These are phyloP conservation scores for Pilaira anomala DNA, from an alignment of 192 early-diverging fungal species.

Conservation along the genomic window DNA sequence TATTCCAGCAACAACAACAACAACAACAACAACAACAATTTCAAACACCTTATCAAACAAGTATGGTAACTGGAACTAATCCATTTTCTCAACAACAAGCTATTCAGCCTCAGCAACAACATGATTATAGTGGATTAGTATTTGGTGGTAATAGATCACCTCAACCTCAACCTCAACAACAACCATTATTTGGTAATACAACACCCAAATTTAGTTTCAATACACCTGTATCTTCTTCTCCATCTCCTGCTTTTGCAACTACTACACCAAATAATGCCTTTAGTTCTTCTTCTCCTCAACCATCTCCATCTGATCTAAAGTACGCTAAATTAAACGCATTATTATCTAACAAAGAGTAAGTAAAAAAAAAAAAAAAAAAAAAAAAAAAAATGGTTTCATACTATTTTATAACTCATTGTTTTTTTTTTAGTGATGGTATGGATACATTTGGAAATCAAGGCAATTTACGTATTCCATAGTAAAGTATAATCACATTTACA, in stretches of 20 bases:
- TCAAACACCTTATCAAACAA: constrained; percentile 6
- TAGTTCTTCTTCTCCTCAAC: not conserved
- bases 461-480: constrained; percentile 48
- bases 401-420: not conserved
- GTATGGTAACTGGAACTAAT: constrained; percentile 18
- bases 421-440: constrained; percentile 44
- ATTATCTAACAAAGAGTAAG: constrained; percentile 22
- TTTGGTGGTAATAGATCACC: not conserved
- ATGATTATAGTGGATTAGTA: constrained; percentile 16
- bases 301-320: constrained; percentile 10
- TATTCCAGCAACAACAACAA: not conserved
- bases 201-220: constrained; percentile 1
- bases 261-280: not conserved
- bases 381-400: no score
- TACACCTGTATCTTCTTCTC: not conserved
- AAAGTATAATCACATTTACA: constrained; percentile 25
- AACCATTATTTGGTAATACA: constrained; percentile 1
- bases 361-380: not conserved
- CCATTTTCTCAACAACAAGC: constrained; percentile 26
- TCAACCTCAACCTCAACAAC: constrained; percentile 1
- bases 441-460: constrained; percentile 58
- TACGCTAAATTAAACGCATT: constrained; percentile 36
- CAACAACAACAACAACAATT: not conserved
- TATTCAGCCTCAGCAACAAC: constrained; percentile 1
- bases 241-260: not conserved